phyloP scores from a whole-genome alignment of 1,139 yeast species.

The Yamadazyma pseudoaaseri region DNA sequence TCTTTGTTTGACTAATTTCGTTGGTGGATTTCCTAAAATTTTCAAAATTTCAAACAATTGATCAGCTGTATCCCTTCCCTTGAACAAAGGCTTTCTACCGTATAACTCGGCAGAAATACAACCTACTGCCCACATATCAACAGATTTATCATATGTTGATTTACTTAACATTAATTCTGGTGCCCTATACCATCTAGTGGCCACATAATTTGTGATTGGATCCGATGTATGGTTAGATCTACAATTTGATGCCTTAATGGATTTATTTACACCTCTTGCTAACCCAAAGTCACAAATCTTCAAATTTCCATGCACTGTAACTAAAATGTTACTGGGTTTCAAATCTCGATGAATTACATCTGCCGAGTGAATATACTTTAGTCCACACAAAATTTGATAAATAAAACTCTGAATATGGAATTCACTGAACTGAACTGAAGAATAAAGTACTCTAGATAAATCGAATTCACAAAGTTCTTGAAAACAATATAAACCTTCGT shows the following conservation, averaged over 20 bases:
- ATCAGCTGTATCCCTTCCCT: slow-evolving; percentile 64
- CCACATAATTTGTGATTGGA: slow-evolving; percentile 81
- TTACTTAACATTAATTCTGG: slow-evolving; percentile 80
- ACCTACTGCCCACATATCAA: slow-evolving; percentile 82
- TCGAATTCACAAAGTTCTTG: slow-evolving; percentile 80
- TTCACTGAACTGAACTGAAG: slow-evolving; percentile 76
- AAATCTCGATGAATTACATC: slow-evolving; percentile 82
- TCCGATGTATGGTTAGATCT: slow-evolving; percentile 19
- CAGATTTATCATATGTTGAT: slow-evolving; percentile 51
- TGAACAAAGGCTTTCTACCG: slow-evolving; percentile 70
- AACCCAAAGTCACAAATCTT: slow-evolving; percentile 89
- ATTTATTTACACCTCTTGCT: slow-evolving; percentile 65
- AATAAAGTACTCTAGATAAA: slow-evolving; percentile 73
- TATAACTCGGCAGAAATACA: slow-evolving; percentile 76
- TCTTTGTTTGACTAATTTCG: slow-evolving; percentile 28
- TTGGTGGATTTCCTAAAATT: slow-evolving; percentile 61
- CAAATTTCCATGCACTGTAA: slow-evolving; percentile 65
- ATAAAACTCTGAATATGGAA: slow-evolving; percentile 74
- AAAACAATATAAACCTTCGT: slow-evolving; percentile 82
- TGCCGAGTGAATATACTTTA: slow-evolving; percentile 82
- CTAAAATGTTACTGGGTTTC: slow-evolving; percentile 81
- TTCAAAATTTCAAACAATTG: slow-evolving; percentile 64
- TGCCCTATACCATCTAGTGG: slow-evolving; percentile 94
- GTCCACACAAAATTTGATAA: slow-evolving; percentile 78
- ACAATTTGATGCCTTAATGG: not conserved